These are phyloP conservation scores for Tulasnella sp. DNA, from an alignment of 768 basidiomycete species.

Conservation along the genomic window DNA sequence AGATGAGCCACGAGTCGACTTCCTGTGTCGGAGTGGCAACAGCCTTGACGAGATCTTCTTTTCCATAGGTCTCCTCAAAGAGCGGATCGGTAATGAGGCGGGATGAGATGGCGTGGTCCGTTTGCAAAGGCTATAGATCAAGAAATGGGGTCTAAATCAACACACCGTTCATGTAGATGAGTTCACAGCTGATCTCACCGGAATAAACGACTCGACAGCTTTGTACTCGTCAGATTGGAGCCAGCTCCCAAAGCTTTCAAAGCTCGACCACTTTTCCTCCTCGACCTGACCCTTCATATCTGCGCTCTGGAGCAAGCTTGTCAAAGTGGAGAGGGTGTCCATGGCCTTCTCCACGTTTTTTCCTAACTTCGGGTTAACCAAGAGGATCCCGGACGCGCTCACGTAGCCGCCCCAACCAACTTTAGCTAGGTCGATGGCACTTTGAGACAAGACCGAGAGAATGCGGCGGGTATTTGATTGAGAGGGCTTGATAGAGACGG, in stretches of 20 bases:
- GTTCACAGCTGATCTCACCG: not conserved
- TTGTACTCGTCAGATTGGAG: not conserved
- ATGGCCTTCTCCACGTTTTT: not conserved
- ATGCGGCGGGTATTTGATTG: not conserved
- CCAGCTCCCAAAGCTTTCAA: not conserved
- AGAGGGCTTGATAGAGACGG: constrained; percentile 1
- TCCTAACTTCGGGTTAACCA: not conserved
- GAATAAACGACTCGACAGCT: not conserved
- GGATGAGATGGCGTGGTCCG: constrained; percentile 23
- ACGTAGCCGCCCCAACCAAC: constrained; percentile 29
- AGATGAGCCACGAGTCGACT: constrained; percentile 21
- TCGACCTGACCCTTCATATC: not conserved
- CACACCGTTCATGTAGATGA: not conserved
- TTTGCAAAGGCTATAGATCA: not conserved
- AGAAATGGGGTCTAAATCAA: not conserved
- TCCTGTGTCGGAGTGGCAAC: not conserved
- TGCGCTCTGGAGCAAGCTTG: not conserved
- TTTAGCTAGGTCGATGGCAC: constrained; percentile 9
- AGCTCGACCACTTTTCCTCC: constrained; percentile 13
- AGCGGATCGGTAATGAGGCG: constrained; percentile 17
- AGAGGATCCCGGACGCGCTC: not conserved
- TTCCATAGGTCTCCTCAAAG: constrained; percentile 5
- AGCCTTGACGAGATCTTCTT: constrained; percentile 31
- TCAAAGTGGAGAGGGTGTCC: not conserved
- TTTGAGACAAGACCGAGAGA: not conserved